Evolutionary conservation across 805 yeast species (phyloP), one percentile per base, ranked within the genome.

Genomic region (Groenewaldozyma salmanticensis): DNA sequence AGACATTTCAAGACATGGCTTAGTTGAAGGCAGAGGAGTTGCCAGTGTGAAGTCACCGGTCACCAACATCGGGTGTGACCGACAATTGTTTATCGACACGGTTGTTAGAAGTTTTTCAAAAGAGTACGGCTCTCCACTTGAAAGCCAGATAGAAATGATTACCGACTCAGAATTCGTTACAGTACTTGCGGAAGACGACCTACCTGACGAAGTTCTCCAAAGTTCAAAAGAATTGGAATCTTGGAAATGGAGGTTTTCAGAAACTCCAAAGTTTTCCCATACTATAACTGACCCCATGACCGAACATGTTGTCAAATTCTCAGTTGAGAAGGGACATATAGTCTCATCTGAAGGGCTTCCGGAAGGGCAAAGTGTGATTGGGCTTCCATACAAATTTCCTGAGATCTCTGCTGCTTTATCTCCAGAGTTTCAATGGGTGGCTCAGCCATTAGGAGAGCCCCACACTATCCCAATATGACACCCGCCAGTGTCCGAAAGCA

Each of bases 31-130:
- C 21, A 61, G 67, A 27, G 74, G 79, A 6, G 85, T 90, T 1
- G 76, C 74, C 24, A 84, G 95, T 21, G 94, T 90, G 3, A 74
- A 78, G 37, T 77, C 95, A 0, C 77, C 77, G n/a, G 94, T 92
- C 2, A 61, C 73, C 1, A 92, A 92, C 54, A 56, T 85, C 13
- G 67, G 62, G 1, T 51, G 81, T 21, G 58, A 57, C 4, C 55
- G 54, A 5, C 67, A 69, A 0, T 62, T 67, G 1, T 76, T 88
- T 48, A 61, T 72, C 0, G 59, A 64, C 2, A 48, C 65, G 1
- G 74, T 74, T 5, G 44, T 62, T 2, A 44, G 57, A 1, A 68
- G 67, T 2, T 79, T 75, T 49, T 47, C 52, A 21, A 43, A 55
- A 2, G 48, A 42, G 34, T 71, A 63, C 34, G 37, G 16, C 17